Conservation (phyloP, 768 basidiomycete genomes). For the Naganishia kalamii region DNA sequence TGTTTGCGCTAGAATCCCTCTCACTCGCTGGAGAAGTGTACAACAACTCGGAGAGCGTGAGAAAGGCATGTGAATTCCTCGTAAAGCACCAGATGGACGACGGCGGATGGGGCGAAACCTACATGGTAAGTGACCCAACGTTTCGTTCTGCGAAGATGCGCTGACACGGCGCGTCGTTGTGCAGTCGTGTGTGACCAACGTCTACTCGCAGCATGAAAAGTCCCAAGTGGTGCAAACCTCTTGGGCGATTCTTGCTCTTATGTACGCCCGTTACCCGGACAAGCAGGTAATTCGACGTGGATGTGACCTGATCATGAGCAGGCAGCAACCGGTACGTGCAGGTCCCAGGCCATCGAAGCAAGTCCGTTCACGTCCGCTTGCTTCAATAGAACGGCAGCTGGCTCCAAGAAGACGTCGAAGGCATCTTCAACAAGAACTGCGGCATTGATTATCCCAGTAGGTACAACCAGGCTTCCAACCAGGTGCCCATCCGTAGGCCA, state of each 20-base stretch:
- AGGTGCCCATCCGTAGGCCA: neutral
- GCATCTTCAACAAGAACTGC: conserved; percentile 48
- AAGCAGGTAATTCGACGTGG: conserved; percentile 72
- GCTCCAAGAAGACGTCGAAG: conserved; percentile 68
- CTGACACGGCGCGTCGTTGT: neutral
- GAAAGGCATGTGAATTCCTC: conserved; percentile 76
- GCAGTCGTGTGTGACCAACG: conserved; percentile 75
- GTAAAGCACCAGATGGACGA: conserved; percentile 74
- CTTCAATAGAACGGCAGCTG: conserved; percentile 76
- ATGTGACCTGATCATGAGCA: conserved; percentile 74
- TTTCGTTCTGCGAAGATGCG: neutral
- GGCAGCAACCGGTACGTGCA: conserved; percentile 66
- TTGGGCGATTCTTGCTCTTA: conserved; percentile 86
- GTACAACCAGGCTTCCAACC: conserved; percentile 38
- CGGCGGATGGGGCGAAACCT: conserved; percentile 98
- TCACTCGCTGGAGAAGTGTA: conserved; percentile 85
- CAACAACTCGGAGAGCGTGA: conserved; percentile 61
- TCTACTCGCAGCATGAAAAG: conserved; percentile 74
- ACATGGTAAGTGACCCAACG: conserved; percentile 59
- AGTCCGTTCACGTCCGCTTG: too few species aligned
- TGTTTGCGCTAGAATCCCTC: conserved; percentile 88
- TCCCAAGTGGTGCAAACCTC: conserved; percentile 87
- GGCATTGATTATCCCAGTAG: conserved; percentile 44
- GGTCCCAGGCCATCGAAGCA: too few species aligned
- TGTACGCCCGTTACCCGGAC: conserved; percentile 81